Conservation (phyloP, 164 flowering plant genomes). For the Chimonanthus salicifolius region DNA sequence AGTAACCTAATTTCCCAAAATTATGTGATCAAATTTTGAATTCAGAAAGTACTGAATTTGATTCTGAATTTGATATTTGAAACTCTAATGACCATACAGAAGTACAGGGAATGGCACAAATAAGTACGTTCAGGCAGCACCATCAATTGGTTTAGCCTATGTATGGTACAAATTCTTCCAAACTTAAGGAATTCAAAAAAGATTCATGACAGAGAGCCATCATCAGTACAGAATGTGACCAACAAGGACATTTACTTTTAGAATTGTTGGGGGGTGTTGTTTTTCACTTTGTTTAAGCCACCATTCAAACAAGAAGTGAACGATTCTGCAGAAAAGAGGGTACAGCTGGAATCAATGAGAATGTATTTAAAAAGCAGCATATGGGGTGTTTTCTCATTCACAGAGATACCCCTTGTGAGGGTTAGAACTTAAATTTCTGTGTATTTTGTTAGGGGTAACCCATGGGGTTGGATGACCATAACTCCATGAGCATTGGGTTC, state of each 20-base stretch:
- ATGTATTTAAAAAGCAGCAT: too few species aligned
- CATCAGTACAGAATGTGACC: background rate
- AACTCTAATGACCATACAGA: background rate
- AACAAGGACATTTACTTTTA: background rate
- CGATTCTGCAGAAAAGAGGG: too few species aligned
- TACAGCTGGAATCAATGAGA: too few species aligned
- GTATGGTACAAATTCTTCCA: background rate
- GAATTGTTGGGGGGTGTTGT: background rate
- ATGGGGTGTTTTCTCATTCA: too few species aligned
- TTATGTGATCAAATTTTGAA: too few species aligned
- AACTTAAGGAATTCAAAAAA: background rate
- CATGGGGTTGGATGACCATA: background rate
- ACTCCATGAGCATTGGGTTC: background rate
- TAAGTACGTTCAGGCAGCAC: background rate
- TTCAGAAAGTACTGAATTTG: background rate
- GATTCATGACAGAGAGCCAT: background rate
- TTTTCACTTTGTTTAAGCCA: background rate
- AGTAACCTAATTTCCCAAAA: background rate
- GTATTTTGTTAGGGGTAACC: background rate
- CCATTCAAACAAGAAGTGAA: too few species aligned
- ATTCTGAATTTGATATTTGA: background rate
- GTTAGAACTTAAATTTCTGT: background rate
- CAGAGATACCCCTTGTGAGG: too few species aligned
- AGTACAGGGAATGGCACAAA: background rate
- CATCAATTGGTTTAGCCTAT: background rate